Conservation (phyloP, 192 early-diverging fungal species). For the Coemansia sp. region DNA sequence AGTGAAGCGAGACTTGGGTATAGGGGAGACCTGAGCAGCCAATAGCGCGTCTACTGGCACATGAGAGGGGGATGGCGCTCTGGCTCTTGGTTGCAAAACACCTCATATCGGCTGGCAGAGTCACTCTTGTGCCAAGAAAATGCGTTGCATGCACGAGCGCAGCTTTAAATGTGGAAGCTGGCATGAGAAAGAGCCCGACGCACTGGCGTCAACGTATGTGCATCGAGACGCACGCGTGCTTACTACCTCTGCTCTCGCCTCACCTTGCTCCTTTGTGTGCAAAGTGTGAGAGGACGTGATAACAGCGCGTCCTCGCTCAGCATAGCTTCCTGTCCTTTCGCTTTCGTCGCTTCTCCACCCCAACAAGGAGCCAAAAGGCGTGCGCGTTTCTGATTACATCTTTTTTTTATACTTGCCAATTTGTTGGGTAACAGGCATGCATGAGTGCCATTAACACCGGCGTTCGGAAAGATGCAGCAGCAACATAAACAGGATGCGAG, state of each 20-base stretch:
- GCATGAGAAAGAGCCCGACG: background rate
- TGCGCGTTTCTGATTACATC: conserved; percentile 2
- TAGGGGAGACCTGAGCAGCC: background rate
- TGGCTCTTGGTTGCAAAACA: too few species aligned
- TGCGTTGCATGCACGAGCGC: background rate
- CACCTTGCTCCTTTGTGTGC: background rate
- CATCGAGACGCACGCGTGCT: background rate
- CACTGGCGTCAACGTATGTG: too few species aligned
- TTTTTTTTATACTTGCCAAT: background rate
- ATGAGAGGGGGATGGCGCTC: background rate
- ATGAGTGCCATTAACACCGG: conserved; percentile 7
- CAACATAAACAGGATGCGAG: background rate
- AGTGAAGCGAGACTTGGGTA: background rate
- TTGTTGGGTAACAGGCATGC: conserved; percentile 4
- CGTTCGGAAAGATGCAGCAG: background rate
- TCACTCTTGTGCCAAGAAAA: background rate
- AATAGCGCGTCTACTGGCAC: background rate
- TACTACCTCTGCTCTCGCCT: background rate
- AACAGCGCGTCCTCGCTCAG: too few species aligned
- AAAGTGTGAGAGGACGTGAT: too few species aligned
- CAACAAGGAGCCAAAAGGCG: background rate
- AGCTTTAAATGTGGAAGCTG: background rate
- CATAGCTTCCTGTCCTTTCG: too few species aligned
- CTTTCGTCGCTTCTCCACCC: background rate
- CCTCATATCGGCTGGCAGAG: too few species aligned